These are phyloP conservation scores for Phalaenopsis aphrodite DNA, from an alignment of 106 monocot species.

Conservation along the genomic window DNA sequence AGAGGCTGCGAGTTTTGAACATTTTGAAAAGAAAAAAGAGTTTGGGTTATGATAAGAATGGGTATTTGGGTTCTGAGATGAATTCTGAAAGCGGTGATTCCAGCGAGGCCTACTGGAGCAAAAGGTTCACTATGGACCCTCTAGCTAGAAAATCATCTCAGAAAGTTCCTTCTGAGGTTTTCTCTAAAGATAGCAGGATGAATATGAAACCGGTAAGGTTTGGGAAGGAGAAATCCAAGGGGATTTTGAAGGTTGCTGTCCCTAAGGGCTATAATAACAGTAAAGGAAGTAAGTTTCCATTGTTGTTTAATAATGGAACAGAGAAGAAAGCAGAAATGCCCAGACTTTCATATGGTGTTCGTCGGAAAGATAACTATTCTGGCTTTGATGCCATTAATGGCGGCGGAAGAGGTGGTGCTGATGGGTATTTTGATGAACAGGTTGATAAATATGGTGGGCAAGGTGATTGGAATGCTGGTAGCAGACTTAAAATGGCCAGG, in stretches of 20 bases:
- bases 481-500: neutral
- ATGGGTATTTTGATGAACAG: neutral
- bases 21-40: slow-evolving; percentile 29
- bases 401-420: neutral
- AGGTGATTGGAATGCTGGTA: neutral
- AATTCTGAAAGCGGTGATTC: slow-evolving; percentile 33
- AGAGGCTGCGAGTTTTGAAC: slow-evolving; percentile 38
- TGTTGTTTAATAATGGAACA: neutral
- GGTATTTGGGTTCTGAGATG: slow-evolving; percentile 20
- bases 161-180: neutral
- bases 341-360: neutral
- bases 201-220: too few relatives aligned
- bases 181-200: neutral
- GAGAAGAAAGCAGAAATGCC: slow-evolving; percentile 6
- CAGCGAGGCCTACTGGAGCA: slow-evolving; percentile 9
- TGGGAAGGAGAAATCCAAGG: slow-evolving; percentile 34
- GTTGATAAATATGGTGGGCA: neutral
- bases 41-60: slow-evolving; percentile 15
- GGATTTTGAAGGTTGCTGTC: slow-evolving; percentile 27
- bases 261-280: slow-evolving; percentile 13
- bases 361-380: neutral
- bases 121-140: slow-evolving; percentile 15
- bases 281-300: slow-evolving; percentile 11
- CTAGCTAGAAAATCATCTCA: neutral
- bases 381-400: slow-evolving; percentile 15